Evolutionary conservation across 768 basidiomycete species (phyloP).

Genomic region (Pholiota conissans): DNA sequence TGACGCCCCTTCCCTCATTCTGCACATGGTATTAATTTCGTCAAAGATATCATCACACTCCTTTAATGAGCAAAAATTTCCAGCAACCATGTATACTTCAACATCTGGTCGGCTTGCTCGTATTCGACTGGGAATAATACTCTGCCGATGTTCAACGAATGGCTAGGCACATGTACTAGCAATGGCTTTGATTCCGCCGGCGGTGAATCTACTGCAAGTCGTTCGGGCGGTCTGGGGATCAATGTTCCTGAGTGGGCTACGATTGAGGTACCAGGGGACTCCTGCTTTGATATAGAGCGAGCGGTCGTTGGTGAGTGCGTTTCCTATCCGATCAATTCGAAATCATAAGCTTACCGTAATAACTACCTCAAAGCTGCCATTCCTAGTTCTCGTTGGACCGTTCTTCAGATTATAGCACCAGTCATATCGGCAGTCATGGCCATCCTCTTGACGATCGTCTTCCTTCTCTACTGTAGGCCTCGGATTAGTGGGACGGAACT

Average conservation of each 20-base stretch:
- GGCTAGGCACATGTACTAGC: conserved; percentile 18
- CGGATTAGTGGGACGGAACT: background rate
- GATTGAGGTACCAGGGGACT: conserved; percentile 20
- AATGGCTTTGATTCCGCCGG: conserved; percentile 11
- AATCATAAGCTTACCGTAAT: background rate
- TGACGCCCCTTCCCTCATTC: conserved; percentile 13
- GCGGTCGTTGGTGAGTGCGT: conserved; percentile 23
- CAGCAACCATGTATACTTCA: conserved; percentile 33
- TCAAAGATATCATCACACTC: no score
- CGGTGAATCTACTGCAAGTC: conserved; percentile 1
- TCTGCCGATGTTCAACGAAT: conserved; percentile 20
- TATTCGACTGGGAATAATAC: conserved; percentile 23
- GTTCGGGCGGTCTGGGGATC: conserved; percentile 8
- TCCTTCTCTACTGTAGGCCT: conserved; percentile 10
- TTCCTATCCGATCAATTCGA: conserved; percentile 2
- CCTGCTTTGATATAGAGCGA: conserved; percentile 20
- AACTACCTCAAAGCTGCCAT: background rate
- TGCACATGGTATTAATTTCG: conserved; percentile 29
- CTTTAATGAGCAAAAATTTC: no score
- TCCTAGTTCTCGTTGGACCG: background rate
- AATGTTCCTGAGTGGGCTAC: conserved; percentile 18
- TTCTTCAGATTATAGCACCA: background rate
- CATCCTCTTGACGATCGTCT: conserved; percentile 10
- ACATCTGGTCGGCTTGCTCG: conserved; percentile 28
- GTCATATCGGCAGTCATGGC: conserved; percentile 13